Percentiles rank a stretch among this genome's conserved stretches.
phyloP scores from a whole-genome alignment of 225 moss, liverwort and hornwort species.

The Marchantia paleacea region DNA sequence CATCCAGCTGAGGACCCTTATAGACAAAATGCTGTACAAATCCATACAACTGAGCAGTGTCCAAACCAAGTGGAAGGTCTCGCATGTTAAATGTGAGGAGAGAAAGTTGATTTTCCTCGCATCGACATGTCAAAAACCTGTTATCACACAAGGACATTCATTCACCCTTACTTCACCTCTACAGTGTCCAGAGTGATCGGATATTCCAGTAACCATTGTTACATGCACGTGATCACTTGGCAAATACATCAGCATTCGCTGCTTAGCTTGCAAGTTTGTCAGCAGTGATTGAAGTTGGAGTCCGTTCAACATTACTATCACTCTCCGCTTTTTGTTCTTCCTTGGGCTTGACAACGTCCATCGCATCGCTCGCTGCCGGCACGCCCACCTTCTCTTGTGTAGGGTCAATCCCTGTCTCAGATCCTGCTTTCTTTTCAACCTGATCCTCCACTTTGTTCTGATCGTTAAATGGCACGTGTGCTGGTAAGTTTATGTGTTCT shows the following conservation, averaged over 20 bases:
- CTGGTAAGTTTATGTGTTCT: constrained; percentile 29
- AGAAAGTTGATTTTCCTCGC: not conserved
- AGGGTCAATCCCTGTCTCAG: not conserved
- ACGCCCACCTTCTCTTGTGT: not conserved
- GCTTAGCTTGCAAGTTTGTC: not conserved
- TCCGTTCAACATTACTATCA: not conserved
- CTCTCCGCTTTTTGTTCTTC: not conserved
- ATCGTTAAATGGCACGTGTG: constrained; percentile 2
- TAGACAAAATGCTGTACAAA: not conserved
- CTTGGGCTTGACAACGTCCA: not conserved
- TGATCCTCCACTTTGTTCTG: constrained; percentile 22
- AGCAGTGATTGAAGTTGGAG: not conserved
- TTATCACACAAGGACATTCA: not conserved
- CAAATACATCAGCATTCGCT: not conserved
- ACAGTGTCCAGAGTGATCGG: not conserved
- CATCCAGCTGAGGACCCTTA: not conserved
- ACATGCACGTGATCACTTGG: not conserved
- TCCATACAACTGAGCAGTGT: not conserved
- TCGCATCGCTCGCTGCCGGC: not conserved
- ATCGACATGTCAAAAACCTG: not conserved
- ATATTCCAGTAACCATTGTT: not conserved
- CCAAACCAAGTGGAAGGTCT: not conserved
- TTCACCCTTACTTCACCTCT: not conserved
- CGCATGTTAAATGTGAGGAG: not conserved
- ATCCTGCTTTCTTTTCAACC: not conserved